These are phyloP conservation scores for Drechslerella coelobrocha DNA, from an alignment of 2,329 filamentous ascomycete species.

Conservation along the genomic window DNA sequence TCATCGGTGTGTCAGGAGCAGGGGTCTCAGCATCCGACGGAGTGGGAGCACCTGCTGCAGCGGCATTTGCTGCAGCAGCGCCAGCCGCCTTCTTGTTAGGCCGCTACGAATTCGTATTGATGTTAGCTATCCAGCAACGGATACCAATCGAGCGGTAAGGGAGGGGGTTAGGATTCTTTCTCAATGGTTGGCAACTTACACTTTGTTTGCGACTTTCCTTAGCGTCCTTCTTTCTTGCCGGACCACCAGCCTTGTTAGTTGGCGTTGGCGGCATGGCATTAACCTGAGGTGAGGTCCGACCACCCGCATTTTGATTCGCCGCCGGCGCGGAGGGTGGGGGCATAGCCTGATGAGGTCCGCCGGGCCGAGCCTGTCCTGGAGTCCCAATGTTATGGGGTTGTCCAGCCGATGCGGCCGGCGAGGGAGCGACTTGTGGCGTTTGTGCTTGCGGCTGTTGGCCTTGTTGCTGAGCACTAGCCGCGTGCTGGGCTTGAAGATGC, in stretches of 20 bases:
- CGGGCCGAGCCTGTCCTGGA: constrained; percentile 68
- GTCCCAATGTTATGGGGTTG: constrained; percentile 56
- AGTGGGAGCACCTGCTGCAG: constrained; percentile 29
- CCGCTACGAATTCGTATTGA: constrained; percentile 57
- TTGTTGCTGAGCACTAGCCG: constrained; percentile 56
- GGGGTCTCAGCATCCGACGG: constrained; percentile 43
- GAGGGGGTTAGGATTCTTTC: constrained; percentile 56
- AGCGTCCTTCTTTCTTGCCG: constrained; percentile 77
- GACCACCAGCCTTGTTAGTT: constrained; percentile 73
- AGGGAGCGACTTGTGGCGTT: constrained; percentile 57
- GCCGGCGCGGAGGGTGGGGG: constrained; percentile 70
- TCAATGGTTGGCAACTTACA: constrained; percentile 46
- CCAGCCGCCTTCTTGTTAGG: constrained; percentile 70
- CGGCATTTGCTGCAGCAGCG: constrained; percentile 56
- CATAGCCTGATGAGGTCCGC: constrained; percentile 75
- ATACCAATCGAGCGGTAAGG: not conserved
- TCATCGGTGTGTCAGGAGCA: constrained; percentile 44
- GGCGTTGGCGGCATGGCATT: constrained; percentile 75
- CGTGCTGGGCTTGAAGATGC: constrained; percentile 51
- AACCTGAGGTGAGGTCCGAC: constrained; percentile 69
- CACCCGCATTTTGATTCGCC: constrained; percentile 62
- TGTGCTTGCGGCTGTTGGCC: constrained; percentile 60
- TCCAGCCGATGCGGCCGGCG: constrained; percentile 59
- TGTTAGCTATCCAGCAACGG: not conserved
- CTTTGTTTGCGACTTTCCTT: constrained; percentile 74